phyloP scores from a whole-genome alignment of 306 rosid genomes.

The Clitoria ternatea region DNA sequence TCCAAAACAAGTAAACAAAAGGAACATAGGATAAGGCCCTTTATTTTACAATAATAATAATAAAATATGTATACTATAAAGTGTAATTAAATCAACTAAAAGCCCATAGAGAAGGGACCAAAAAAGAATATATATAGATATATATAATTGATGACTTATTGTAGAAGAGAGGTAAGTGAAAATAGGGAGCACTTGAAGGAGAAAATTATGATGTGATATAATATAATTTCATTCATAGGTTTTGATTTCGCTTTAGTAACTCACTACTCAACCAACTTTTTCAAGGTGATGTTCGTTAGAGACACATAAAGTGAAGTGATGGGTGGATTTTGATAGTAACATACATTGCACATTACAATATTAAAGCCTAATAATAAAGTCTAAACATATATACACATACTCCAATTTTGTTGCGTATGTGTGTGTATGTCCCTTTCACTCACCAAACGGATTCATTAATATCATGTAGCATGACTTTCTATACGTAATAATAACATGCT shows the following conservation, averaged over 20 bases:
- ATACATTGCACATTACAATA: neutral
- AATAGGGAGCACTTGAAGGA: conserved; percentile 18
- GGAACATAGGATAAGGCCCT: neutral
- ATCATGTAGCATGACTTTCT: conserved; percentile 36
- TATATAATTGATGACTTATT: conserved; percentile 40
- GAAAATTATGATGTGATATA: conserved; percentile 32
- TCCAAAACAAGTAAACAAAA: conserved; percentile 61
- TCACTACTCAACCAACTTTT: conserved; percentile 44
- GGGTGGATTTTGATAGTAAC: neutral
- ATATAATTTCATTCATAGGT: neutral
- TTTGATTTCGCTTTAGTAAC: conserved; percentile 32
- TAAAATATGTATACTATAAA: neutral
- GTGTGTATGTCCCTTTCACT: conserved; percentile 25
- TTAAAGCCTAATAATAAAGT: conserved; percentile 28
- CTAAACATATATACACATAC: conserved; percentile 29
- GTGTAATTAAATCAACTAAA: neutral
- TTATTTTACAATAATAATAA: neutral
- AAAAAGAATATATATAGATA: neutral
- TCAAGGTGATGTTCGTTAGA: conserved; percentile 33
- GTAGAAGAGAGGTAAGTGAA: conserved; percentile 66
- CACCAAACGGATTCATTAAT: conserved; percentile 58
- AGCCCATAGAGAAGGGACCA: neutral
- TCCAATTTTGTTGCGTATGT: conserved; percentile 19
- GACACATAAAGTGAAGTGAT: conserved; percentile 26
- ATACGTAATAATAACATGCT: conserved; percentile 46